Base-by-base conservation (phyloP, 1,284 basidiomycete species). In the Malassezia yamatoensis region DNA sequence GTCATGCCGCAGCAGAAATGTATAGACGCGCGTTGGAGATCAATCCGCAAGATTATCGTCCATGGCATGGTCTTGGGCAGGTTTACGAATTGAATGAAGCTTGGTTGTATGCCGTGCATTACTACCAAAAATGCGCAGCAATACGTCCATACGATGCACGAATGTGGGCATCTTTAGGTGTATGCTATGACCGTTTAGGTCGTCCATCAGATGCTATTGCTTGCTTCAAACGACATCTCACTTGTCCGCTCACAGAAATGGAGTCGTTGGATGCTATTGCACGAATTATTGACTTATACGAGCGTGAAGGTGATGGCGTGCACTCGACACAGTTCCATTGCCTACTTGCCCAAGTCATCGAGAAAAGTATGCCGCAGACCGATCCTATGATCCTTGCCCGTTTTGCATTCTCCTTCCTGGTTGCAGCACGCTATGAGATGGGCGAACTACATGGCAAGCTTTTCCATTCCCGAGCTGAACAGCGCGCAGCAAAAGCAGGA, bases 21-120 rank as follows among this genome's bases (percentile, higher is more conserved):
- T 99, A 98, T 77, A 82, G 94, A 46, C 82, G 90, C 70, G 94
- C 93, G 53, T 85, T 96, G 58, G 93, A 96, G 72, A 85, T 94
- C 62, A 94, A 94, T 68, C 82, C 89, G 49, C 94, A 96, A 75
- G 69, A 71, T 49, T 96, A 96, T 72, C 79, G 94, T 56, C 91
- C 93, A 8, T 98, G 94, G 93, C 96, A 94, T 76, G 94, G 94
- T 20, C 83, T 99, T 46, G 94, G 91, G 1, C 93, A 98, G 74
- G 90, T 91, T 16, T 99, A 98, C 74, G 93, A 96, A 74, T 80
- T 98, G 36, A 80, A 96, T 59, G 90, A 87, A 68, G 96, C 96
- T 85, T 89, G 90, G 62, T 85, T 89, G 71, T 96, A 96, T 77
- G 88, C 93, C 2, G 79, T 98, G 46, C 85, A 94, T 76, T 98